Conservation (phyloP, 2,329 filamentous ascomycete species). For the Trichoderma endophyticum region DNA sequence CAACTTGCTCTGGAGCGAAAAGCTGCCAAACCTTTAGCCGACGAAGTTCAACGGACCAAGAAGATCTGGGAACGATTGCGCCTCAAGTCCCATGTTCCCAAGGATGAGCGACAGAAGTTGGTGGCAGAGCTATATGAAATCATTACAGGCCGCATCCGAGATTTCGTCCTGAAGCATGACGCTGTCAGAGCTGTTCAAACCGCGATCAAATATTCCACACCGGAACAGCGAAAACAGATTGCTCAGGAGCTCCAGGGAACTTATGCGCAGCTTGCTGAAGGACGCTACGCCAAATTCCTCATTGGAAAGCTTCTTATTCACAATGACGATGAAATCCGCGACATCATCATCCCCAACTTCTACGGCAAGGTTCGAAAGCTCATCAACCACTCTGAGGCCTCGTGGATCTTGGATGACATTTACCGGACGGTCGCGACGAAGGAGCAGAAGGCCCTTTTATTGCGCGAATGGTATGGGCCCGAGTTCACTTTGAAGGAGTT, state of each 20-base stretch:
- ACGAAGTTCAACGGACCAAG: slow-evolving; percentile 83
- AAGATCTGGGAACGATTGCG: slow-evolving; percentile 95
- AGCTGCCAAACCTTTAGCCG: slow-evolving; percentile 87
- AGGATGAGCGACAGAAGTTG: slow-evolving; percentile 81
- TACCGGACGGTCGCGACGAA: slow-evolving; percentile 85
- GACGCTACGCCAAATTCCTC: slow-evolving; percentile 95
- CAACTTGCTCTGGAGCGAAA: slow-evolving; percentile 83
- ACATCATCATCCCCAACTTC: slow-evolving; percentile 90
- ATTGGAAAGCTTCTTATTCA: slow-evolving; percentile 95
- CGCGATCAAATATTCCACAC: slow-evolving; percentile 89
- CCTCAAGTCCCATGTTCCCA: slow-evolving; percentile 87
- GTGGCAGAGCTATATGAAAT: slow-evolving; percentile 89
- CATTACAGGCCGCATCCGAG: slow-evolving; percentile 84
- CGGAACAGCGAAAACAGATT: slow-evolving; percentile 81
- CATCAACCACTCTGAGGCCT: slow-evolving; percentile 93
- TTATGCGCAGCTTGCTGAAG: slow-evolving; percentile 83
- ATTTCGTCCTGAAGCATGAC: slow-evolving; percentile 98
- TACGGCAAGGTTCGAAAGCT: slow-evolving; percentile 89
- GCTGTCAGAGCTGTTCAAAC: slow-evolving; percentile 95
- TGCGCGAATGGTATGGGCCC: slow-evolving; percentile 94
- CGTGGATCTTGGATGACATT: slow-evolving; percentile 96
- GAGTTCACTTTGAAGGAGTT: slow-evolving; percentile 81
- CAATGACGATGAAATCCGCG: slow-evolving; percentile 79
- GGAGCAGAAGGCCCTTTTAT: slow-evolving; percentile 77
- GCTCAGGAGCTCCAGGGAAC: slow-evolving; percentile 81